Percentiles rank a stretch among this genome's conserved stretches.
Conservation (phyloP, 2,329 filamentous ascomycete species). For the Colletotrichum lentis region DNA sequence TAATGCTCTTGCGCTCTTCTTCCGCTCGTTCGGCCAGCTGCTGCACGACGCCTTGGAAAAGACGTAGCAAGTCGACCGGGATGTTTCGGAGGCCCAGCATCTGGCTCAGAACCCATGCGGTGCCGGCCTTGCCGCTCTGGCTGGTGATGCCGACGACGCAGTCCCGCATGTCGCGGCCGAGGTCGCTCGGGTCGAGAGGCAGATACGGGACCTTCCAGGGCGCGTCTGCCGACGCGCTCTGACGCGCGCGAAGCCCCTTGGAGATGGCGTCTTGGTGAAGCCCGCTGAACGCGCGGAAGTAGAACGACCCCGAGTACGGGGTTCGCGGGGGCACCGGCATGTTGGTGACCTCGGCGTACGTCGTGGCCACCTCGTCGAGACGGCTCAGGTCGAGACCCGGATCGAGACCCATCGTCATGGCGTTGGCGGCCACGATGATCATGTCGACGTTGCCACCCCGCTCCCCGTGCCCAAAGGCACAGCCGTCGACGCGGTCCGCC, state of each 20-base stretch:
- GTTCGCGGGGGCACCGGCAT: conserved; percentile 89
- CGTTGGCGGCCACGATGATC: conserved; percentile 88
- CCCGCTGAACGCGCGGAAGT: conserved; percentile 89
- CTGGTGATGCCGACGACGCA: conserved; percentile 97
- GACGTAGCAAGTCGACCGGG: not conserved
- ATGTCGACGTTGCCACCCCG: conserved; percentile 93
- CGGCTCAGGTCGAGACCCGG: conserved; percentile 93
- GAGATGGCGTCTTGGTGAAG: conserved; percentile 96
- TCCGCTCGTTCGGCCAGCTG: not conserved
- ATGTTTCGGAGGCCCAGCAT: not conserved
- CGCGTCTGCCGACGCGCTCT: conserved; percentile 56
- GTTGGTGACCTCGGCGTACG: conserved; percentile 91
- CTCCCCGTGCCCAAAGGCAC: conserved; percentile 93
- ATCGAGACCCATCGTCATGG: conserved; percentile 90
- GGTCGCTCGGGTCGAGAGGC: conserved; percentile 89
- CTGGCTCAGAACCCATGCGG: conserved; percentile 84
- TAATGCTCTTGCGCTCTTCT: not conserved
- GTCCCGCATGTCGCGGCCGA: conserved; percentile 86
- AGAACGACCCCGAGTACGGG: conserved; percentile 88
- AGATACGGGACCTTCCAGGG: conserved; percentile 77
- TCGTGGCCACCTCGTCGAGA: conserved; percentile 82
- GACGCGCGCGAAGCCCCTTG: conserved; percentile 80
- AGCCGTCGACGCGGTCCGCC: conserved; percentile 91
- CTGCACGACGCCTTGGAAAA: not conserved
- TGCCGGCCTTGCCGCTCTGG: conserved; percentile 91